These are phyloP conservation scores for Chalaropsis thielavioides DNA, from an alignment of 2,329 filamentous ascomycete species.

Conservation along the genomic window DNA sequence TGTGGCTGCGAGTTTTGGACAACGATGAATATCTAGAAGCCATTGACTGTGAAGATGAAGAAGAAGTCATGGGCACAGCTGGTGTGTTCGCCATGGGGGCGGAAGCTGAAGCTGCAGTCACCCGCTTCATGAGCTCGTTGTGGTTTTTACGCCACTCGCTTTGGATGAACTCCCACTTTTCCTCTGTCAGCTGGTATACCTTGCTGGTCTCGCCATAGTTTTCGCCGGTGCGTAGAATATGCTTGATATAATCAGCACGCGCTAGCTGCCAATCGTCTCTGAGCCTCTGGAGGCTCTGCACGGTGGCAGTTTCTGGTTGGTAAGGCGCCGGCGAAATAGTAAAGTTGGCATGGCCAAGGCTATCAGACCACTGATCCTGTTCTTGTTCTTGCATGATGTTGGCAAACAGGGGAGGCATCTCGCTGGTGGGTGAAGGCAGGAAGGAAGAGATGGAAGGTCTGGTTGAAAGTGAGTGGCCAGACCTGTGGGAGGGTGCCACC, in stretches of 20 bases:
- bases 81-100: conserved; percentile 12
- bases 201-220: conserved; percentile 85
- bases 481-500: conserved; percentile 27
- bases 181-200: conserved; percentile 69
- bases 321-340: conserved; percentile 76
- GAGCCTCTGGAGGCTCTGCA: conserved; percentile 45
- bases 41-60: conserved; percentile 16
- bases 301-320: conserved; percentile 45
- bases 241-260: conserved; percentile 74
- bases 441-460: conserved; percentile 69
- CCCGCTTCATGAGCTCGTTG: conserved; percentile 45
- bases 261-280: conserved; percentile 72
- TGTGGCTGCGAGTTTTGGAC: conserved; percentile 26
- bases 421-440: conserved; percentile 45
- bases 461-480: conserved; percentile 37
- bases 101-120: conserved; percentile 28
- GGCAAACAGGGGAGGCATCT: conserved; percentile 36
- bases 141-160: conserved; percentile 57
- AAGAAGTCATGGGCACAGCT: conserved; percentile 13
- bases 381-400: conserved; percentile 52
- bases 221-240: conserved; percentile 73
- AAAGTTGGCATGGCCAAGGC: conserved; percentile 86
- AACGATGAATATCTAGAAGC: conserved; percentile 11
- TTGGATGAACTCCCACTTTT: conserved; percentile 78
- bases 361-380: conserved; percentile 64